Base-by-base conservation (phyloP, 352 stramenopile genomes). In the Globisporangium alternatum region DNA sequence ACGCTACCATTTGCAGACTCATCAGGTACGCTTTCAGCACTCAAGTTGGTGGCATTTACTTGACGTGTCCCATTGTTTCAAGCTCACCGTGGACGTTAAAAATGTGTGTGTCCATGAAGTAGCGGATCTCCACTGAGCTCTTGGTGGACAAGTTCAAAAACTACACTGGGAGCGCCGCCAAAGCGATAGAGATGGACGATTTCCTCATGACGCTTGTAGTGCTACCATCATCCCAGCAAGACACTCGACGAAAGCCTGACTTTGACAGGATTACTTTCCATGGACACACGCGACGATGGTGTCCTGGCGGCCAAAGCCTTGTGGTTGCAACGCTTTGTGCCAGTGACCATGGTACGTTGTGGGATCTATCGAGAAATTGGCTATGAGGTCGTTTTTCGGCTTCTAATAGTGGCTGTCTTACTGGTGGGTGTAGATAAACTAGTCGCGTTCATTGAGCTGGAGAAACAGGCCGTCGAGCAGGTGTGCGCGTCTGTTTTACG, bases 401-500 rank as follows among this genome's bases (percentile, higher is more conserved):
- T 55, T 19, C 13, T 41, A 28, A 45, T 12, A 28, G 39, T 58
- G 45, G 17, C 21, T 33, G 6, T 41, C 25, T 41, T n/a, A 39
- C 39, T 45, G 39, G 12, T 45, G 12, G 3, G 8, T 55, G 17
- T 65, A 85, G 75, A 59, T 62, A 64, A 52, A 47, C 66, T 85
- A 41, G 55, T 71, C 39, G 57, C 58, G 10, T 53, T 80, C 48
- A 74, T 85, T 39, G 52, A 72, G 9, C 37, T 81, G 2, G 77
- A 85, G 31, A 83, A 83, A 62, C 67, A 76, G 39, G 59, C 66
- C 7, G 62, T 85, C 43, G 62, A 44, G 21, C 56, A 67, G 13
- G 57, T 71, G 37, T 83, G 72, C 39, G 49, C 52, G 6, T 43
- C 71, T 15, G 28, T 56, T 8, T 67, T 58, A 49, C 45, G 10